Percentiles rank a stretch among this genome's conserved stretches.
phyloP scores from a whole-genome alignment of 306 rosid species.

The Lathyrus aphaca region DNA sequence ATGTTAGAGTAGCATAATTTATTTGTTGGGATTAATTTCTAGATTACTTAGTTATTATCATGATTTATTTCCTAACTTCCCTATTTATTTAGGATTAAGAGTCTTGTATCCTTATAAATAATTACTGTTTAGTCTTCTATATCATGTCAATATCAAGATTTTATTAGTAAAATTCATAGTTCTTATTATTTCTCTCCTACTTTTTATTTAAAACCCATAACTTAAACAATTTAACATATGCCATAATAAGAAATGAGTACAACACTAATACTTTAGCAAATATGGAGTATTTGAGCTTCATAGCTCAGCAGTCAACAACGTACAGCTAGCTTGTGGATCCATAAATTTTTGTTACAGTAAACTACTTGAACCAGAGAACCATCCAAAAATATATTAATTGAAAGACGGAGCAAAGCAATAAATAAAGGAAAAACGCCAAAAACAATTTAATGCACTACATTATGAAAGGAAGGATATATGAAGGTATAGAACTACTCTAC shows the following conservation, averaged over 20 bases:
- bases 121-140: neutral
- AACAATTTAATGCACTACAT: neutral
- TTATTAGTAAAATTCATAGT: neutral
- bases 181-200: neutral
- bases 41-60: neutral
- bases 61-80: neutral
- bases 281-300: conserved; percentile 6
- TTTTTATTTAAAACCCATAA: neutral
- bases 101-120: neutral
- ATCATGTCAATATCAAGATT: neutral
- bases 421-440: neutral
- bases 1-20: neutral
- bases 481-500: conserved; percentile 15
- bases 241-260: neutral
- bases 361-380: conserved; percentile 23
- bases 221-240: neutral
- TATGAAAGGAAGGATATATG: conserved; percentile 20
- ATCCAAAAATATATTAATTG: conserved; percentile 18
- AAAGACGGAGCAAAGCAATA: conserved; percentile 29
- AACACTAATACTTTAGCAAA: conserved; percentile 1
- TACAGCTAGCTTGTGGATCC: neutral
- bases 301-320: neutral
- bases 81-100: neutral
- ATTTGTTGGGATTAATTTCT: neutral
- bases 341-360: conserved; percentile 1